Conservation (phyloP, 2,329 filamentous ascomycete genomes). For the Aureobasidium vineae region DNA sequence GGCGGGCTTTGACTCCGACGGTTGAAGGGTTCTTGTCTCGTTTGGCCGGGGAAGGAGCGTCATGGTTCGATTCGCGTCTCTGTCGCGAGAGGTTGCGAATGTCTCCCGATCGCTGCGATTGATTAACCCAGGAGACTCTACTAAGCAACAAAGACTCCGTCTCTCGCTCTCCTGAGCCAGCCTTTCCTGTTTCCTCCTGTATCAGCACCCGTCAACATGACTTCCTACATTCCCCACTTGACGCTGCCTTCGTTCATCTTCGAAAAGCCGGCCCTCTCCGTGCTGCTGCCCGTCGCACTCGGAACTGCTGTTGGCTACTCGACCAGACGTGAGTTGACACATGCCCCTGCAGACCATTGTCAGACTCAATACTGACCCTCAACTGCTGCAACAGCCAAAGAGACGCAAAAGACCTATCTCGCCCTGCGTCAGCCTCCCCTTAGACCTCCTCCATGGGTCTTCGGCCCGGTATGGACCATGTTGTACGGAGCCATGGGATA, state of each 20-base stretch:
- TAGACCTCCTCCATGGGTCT: slow-evolving; percentile 57
- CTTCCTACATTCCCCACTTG: slow-evolving; percentile 72
- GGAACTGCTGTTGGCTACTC: slow-evolving; percentile 72
- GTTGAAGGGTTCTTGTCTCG: neutral
- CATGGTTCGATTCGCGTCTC: slow-evolving; percentile 11
- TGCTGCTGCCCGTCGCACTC: slow-evolving; percentile 71
- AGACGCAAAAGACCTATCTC: slow-evolving; percentile 62
- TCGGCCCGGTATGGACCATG: slow-evolving; percentile 59
- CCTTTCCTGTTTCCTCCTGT: neutral
- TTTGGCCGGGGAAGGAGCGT: slow-evolving; percentile 7
- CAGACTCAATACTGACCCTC: neutral
- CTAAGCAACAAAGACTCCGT: neutral
- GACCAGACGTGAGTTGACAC: slow-evolving; percentile 57
- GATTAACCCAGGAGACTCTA: neutral
- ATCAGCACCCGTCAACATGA: slow-evolving; percentile 55
- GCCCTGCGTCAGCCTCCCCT: slow-evolving; percentile 62
- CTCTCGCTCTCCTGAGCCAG: neutral
- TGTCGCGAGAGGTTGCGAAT: neutral
- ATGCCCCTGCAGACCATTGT: slow-evolving; percentile 5
- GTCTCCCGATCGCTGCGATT: neutral
- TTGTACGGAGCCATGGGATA: slow-evolving; percentile 78
- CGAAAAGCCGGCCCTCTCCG: slow-evolving; percentile 66
- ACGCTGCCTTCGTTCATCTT: slow-evolving; percentile 72
- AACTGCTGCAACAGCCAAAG: slow-evolving; percentile 45
- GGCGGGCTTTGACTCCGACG: neutral